Conservation (phyloP, 768 basidiomycete species). For the Lactarius tabidus region DNA sequence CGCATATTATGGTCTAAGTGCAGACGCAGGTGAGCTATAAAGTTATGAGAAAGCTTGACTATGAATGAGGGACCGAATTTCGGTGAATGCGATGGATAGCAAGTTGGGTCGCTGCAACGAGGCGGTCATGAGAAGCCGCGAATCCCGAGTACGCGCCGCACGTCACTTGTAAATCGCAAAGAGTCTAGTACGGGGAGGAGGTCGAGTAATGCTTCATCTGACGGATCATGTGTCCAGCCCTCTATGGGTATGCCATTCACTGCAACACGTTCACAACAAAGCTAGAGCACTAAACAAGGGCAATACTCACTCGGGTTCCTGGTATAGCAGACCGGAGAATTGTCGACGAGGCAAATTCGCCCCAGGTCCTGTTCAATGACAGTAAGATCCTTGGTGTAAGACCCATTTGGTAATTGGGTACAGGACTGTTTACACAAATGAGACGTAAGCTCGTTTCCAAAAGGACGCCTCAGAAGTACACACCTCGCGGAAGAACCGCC, state of each 20-base stretch:
- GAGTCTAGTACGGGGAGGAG: conserved; percentile 94
- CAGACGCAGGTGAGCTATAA: conserved; percentile 22
- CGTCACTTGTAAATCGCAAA: conserved; percentile 92
- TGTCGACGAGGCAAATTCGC: conserved; percentile 93
- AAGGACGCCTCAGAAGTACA: conserved; percentile 32
- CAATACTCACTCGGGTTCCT: conserved; percentile 77
- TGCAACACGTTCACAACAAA: conserved; percentile 33
- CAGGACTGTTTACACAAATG: conserved; percentile 60
- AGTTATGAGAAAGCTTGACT: conserved; percentile 18
- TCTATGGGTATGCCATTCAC: conserved; percentile 99
- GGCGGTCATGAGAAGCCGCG: conserved; percentile 46
- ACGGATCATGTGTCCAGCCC: conserved; percentile 97
- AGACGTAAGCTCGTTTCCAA: background rate
- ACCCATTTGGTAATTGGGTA: conserved; percentile 86
- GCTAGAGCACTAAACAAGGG: background rate
- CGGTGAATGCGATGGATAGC: conserved; percentile 9
- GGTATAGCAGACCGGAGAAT: conserved; percentile 89
- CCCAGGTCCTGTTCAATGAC: conserved; percentile 86
- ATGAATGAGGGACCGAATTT: conserved; percentile 7
- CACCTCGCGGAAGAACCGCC: conserved; percentile 90
- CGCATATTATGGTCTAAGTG: conserved; percentile 20
- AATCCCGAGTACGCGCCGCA: conserved; percentile 84
- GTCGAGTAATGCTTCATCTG: conserved; percentile 94
- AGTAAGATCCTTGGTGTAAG: conserved; percentile 90
- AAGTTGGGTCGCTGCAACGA: background rate